Evolutionary conservation across 169 alveolate species (phyloP).

Genomic region (Plasmodium sp.): DNA sequence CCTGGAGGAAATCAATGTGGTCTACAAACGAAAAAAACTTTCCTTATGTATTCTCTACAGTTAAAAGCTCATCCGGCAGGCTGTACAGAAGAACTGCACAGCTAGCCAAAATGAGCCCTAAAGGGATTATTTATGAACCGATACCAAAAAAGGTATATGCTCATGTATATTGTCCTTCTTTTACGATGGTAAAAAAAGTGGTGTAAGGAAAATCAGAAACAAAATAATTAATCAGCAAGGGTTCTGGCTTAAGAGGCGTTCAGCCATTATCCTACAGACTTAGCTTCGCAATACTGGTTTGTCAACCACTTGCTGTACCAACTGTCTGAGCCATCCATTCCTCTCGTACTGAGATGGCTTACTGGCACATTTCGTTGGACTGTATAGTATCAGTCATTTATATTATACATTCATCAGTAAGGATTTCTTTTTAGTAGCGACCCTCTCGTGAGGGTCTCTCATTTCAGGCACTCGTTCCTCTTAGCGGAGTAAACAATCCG

Average conservation of each 20-base stretch:
- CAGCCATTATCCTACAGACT: conserved; percentile 91
- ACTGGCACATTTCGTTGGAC: conserved; percentile 73
- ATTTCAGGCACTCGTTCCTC: neutral
- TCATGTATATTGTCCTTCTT: conserved; percentile 5
- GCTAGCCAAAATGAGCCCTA: neutral
- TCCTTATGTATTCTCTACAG: neutral
- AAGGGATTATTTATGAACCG: conserved; percentile 28
- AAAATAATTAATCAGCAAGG: conserved; percentile 77
- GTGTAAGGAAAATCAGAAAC: neutral
- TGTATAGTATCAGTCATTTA: conserved; percentile 16
- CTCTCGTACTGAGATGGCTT: conserved; percentile 63
- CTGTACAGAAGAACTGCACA: neutral
- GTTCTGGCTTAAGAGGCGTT: conserved; percentile 91
- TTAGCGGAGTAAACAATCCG: conserved; percentile 5
- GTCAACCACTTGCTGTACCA: conserved; percentile 35
- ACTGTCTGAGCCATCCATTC: conserved; percentile 40
- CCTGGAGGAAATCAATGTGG: conserved; percentile 18
- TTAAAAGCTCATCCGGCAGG: neutral
- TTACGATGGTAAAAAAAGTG: neutral
- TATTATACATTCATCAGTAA: neutral
- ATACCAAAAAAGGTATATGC: neutral
- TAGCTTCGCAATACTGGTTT: conserved; percentile 78
- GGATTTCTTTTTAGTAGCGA: neutral
- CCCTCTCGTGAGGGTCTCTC: neutral
- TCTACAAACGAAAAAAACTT: neutral